Conservation (phyloP, 768 basidiomycete species). For the Agaricus bisporus region DNA sequence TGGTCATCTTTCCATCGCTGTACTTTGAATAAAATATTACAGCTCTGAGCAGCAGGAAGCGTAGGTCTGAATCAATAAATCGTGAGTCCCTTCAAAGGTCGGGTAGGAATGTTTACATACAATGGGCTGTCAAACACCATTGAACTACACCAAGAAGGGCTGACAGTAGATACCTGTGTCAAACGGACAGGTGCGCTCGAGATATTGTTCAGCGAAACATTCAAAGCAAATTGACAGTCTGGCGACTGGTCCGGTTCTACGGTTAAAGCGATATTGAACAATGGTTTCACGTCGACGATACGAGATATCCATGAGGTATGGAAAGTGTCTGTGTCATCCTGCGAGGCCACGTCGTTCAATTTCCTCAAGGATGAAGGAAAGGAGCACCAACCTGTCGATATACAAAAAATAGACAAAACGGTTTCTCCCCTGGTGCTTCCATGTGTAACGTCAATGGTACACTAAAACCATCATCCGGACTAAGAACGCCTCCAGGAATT, state of each 20-base stretch:
- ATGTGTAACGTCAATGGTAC: conserved; percentile 10
- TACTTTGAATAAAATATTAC: conserved; percentile 6
- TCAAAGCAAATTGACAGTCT: conserved; percentile 46
- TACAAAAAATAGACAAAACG: conserved; percentile 17
- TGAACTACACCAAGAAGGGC: conserved; percentile 61
- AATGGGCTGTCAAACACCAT: conserved; percentile 27
- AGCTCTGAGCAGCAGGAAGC: conserved; percentile 10
- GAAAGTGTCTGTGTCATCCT: conserved; percentile 49
- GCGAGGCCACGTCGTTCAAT: conserved; percentile 15
- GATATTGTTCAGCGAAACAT: conserved; percentile 52
- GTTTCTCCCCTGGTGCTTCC: conserved; percentile 8
- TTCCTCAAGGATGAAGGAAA: no score
- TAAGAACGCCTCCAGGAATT: background rate
- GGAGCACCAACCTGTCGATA: conserved; percentile 48
- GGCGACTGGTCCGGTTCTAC: conserved; percentile 44
- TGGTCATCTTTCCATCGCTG: conserved; percentile 14
- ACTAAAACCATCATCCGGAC: conserved; percentile 7
- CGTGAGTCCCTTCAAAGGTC: conserved; percentile 6
- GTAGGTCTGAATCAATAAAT: conserved; percentile 3
- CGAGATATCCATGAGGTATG: conserved; percentile 50
- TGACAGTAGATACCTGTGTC: conserved; percentile 56
- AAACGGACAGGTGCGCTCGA: conserved; percentile 38
- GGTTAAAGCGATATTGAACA: conserved; percentile 47
- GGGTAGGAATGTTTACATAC: conserved; percentile 32
- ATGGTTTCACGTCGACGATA: conserved; percentile 51